A percentile compares a stretch with the other conserved stretches of the same genome.
phyloP scores from a whole-genome alignment of 2,329 filamentous ascomycete genomes.

The Alternaria sp. region DNA sequence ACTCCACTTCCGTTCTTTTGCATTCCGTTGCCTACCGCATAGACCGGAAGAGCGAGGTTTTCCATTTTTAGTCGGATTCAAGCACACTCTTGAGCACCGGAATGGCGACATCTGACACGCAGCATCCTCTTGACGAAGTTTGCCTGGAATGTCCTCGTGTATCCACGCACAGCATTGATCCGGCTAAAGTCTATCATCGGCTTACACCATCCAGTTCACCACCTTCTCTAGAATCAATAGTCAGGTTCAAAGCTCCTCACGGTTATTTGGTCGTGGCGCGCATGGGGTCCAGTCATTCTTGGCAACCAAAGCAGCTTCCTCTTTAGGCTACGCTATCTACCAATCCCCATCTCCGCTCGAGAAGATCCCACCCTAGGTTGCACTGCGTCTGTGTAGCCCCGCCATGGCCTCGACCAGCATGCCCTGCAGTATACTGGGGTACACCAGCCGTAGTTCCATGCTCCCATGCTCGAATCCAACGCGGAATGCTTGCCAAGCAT shows the following conservation, averaged over 20 bases:
- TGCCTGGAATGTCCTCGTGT: background rate
- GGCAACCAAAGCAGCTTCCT: conserved; percentile 30
- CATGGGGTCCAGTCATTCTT: conserved; percentile 20
- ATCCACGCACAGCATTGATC: background rate
- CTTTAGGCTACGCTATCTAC: conserved; percentile 20
- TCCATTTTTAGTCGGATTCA: background rate
- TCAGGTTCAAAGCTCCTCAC: conserved; percentile 6
- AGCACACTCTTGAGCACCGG: background rate
- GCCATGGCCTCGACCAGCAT: conserved; percentile 7
- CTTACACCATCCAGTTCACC: conserved; percentile 2
- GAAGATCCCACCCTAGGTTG: conserved; percentile 4
- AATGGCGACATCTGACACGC: background rate
- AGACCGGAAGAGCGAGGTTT: background rate
- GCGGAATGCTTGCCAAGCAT: conserved; percentile 30
- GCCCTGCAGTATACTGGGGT: conserved; percentile 11
- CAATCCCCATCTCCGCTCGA: conserved; percentile 14
- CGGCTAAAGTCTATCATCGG: conserved; percentile 13
- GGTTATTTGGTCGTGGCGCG: conserved; percentile 15
- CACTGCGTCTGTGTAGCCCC: conserved; percentile 10
- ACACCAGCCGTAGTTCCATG: conserved; percentile 18
- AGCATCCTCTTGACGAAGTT: conserved; percentile 1
- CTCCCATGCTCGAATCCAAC: conserved; percentile 17
- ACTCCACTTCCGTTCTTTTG: background rate
- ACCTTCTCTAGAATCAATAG: conserved; percentile 4
- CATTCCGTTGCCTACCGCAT: background rate